Evolutionary conservation across 495 filamentous ascomycete genomes (phyloP).

Genomic region (Copromyces sp.): DNA sequence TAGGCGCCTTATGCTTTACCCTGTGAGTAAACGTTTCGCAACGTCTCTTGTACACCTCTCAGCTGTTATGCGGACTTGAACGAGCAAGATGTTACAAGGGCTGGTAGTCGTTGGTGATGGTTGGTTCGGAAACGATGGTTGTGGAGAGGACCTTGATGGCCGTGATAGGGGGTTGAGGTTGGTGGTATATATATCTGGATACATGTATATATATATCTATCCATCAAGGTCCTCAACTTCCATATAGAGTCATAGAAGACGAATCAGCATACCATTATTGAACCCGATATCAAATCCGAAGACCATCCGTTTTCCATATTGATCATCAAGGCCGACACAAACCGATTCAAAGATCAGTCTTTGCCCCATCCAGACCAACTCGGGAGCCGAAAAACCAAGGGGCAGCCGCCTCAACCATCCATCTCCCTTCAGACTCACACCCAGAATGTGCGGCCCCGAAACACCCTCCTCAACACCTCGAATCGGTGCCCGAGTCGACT

Average conservation of each 20-base stretch:
- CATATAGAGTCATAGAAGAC: background rate
- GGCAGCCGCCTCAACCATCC: background rate
- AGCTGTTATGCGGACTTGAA: background rate
- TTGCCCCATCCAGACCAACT: background rate
- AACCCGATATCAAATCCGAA: background rate
- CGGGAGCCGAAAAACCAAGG: background rate
- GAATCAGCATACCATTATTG: background rate
- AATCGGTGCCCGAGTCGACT: constrained; percentile 20
- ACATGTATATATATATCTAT: background rate
- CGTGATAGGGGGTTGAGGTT: background rate
- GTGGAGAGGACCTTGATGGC: background rate
- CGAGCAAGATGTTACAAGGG: background rate
- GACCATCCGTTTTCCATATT: background rate
- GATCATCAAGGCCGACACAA: background rate
- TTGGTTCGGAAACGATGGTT: background rate
- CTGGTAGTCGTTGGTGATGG: background rate
- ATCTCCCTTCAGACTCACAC: background rate
- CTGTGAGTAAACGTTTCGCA: background rate
- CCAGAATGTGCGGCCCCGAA: constrained; percentile 22
- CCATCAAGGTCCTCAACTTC: background rate
- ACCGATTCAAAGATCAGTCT: background rate
- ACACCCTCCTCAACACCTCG: constrained; percentile 17
- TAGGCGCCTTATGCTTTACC: background rate
- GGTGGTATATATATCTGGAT: background rate
- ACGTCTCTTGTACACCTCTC: background rate